Conservation (phyloP, 495 filamentous ascomycete species). For the Lindgomyces ingoldianus region DNA sequence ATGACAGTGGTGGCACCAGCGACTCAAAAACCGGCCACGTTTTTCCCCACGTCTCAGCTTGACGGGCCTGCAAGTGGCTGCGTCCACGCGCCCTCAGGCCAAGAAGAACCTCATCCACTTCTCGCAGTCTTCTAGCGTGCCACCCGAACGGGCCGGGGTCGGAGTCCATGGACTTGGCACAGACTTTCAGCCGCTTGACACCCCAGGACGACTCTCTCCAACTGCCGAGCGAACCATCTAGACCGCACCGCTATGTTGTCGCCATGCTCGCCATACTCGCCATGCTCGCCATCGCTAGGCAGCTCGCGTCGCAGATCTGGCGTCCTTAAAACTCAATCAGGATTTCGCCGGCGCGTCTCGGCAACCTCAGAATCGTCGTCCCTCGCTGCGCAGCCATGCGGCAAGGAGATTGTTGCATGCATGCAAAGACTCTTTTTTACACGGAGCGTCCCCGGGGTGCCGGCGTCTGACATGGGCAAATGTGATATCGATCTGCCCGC, state of each 20-base stretch:
- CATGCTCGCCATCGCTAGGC: neutral
- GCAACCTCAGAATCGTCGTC: too few species aligned
- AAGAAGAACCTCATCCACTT: neutral
- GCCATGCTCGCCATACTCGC: neutral
- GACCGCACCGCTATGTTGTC: too few species aligned
- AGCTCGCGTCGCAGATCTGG: too few species aligned
- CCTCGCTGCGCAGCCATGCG: too few species aligned
- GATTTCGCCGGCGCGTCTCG: too few species aligned
- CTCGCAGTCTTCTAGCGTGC: slow-evolving; percentile 14
- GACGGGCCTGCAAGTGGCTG: neutral
- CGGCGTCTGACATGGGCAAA: neutral
- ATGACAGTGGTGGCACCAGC: slow-evolving; percentile 4
- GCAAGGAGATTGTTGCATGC: too few species aligned
- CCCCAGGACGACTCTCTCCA: neutral
- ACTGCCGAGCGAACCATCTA: slow-evolving; percentile 1
- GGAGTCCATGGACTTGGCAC: neutral
- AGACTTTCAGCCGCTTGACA: neutral
- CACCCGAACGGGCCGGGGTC: neutral
- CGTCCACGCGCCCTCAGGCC: neutral
- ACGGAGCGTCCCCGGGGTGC: too few species aligned
- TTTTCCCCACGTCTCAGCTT: slow-evolving; percentile 17
- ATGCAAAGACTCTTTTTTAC: too few species aligned
- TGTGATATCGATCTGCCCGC: slow-evolving; percentile 7
- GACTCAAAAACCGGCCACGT: neutral
- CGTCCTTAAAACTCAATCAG: too few species aligned